A percentile compares a stretch with the other conserved stretches of the same genome.
Evolutionary conservation across 768 basidiomycete species (phyloP).

Genomic region (Tulasnella sp.): DNA sequence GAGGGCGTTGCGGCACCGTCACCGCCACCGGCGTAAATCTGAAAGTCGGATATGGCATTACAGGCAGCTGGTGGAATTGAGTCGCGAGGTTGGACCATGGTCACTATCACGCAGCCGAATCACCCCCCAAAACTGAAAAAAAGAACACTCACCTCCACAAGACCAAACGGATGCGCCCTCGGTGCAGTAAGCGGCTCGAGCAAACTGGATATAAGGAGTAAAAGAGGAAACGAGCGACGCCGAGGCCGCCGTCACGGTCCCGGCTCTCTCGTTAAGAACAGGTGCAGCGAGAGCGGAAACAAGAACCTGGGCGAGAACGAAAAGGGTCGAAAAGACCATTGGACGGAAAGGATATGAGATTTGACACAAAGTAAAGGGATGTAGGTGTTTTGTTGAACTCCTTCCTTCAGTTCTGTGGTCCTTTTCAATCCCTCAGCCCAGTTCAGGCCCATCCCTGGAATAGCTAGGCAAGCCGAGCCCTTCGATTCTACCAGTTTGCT

Average conservation of each 20-base stretch:
- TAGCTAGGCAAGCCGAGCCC: not conserved
- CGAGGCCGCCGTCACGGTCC: constrained; percentile 15
- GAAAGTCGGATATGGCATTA: constrained; percentile 14
- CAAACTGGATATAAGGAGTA: constrained; percentile 16
- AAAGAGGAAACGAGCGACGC: constrained; percentile 5
- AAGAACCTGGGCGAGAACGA: not conserved
- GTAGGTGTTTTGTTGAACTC: not conserved
- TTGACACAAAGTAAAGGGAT: no score
- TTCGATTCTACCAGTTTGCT: not conserved
- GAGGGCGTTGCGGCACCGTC: constrained; percentile 23
- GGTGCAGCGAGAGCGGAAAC: constrained; percentile 9
- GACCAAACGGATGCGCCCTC: not conserved
- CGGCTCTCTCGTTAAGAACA: not conserved
- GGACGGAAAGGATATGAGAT: not conserved
- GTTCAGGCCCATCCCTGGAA: not conserved
- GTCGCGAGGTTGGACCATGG: not conserved
- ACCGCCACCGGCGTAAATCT: constrained; percentile 21
- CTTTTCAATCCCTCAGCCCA: not conserved
- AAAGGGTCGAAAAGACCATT: not conserved
- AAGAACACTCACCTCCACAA: constrained; percentile 22
- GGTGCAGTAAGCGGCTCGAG: constrained; percentile 25
- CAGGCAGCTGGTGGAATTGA: constrained; percentile 8
- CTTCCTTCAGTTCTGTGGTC: not conserved
- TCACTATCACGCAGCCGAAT: not conserved
- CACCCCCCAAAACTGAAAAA: not conserved